These are phyloP conservation scores for Musa itinerans DNA, from an alignment of 176 grass and related monocot species.

Conservation along the genomic window DNA sequence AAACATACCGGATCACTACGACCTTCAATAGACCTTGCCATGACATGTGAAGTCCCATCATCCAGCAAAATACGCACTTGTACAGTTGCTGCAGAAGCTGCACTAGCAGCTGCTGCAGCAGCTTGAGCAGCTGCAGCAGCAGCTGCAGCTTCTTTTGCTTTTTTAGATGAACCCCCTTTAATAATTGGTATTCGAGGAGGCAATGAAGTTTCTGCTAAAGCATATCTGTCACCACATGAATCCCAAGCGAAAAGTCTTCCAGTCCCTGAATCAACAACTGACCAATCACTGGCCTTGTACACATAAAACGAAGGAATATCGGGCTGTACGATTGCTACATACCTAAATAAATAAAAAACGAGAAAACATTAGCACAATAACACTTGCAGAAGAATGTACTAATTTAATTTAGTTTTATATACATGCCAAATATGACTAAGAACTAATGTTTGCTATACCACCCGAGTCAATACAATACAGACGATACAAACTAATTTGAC, in stretches of 20 bases:
- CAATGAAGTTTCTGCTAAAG: slow-evolving; percentile 76
- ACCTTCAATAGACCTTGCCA: slow-evolving; percentile 87
- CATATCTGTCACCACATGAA: slow-evolving; percentile 87
- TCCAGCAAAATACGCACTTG: slow-evolving; percentile 97
- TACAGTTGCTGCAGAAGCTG: slow-evolving; percentile 79
- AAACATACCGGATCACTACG: slow-evolving; percentile 76
- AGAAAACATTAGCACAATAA: neutral
- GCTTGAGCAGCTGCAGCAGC: slow-evolving; percentile 89
- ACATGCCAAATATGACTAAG: no score
- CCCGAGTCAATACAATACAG: no score
- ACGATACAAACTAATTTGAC: no score
- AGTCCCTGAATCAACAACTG: slow-evolving; percentile 85
- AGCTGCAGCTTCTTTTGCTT: slow-evolving; percentile 94
- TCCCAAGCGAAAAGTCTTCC: slow-evolving; percentile 98
- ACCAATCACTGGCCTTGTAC: slow-evolving; percentile 94
- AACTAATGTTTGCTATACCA: no score
- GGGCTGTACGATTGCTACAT: slow-evolving; percentile 87
- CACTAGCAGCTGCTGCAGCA: slow-evolving; percentile 70
- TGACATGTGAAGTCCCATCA: slow-evolving; percentile 85
- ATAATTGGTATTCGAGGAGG: slow-evolving; percentile 76
- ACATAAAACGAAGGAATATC: slow-evolving; percentile 91
- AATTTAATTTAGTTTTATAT: no score
- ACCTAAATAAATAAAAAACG: slow-evolving; percentile 39
- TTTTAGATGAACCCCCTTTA: slow-evolving; percentile 94
- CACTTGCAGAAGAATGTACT: neutral